Evolutionary conservation across 768 basidiomycete species (phyloP), one percentile per base, ranked within the genome.

Genomic region (Hemileccinum impolitum): DNA sequence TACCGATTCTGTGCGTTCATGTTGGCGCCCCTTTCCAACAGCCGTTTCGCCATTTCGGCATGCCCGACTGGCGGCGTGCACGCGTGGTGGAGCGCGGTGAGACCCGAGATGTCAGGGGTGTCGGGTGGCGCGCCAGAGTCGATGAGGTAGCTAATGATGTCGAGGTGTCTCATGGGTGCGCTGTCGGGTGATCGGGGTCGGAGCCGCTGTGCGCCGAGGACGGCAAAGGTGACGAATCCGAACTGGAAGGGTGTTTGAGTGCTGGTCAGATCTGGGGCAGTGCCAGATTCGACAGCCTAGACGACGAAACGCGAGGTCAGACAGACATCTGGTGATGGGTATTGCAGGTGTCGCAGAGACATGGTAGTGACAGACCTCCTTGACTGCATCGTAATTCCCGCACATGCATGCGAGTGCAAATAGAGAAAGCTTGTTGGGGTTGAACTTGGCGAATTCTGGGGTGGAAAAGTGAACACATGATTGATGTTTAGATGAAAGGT

Each of bases 81-180:
- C 0, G 69, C 65, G 56, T 80, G 79, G 40, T 76, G 72, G 4
- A 81, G 69, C 1, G 81, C 75, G 1, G 77, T 81, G 61, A 67
- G 67, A 4, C 77, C 77, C 10, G 62, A 68, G 38, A 82, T 72
- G 48, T 81, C 81, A 2, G 63, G 61, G 1, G 69, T 18, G 43
- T 79, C 67, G 4, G 69, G 59, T 3, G 76, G 66, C 0, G 72
- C 65, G 12, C 78, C 78, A 0, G 59, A 51, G 0, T 68, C 58
- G 34, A 81, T 63, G 19, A 83, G 71, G 41, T 66, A 70, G 32
- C 63, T 57, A 44, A 81, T 63, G 13, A 70, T 61, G 6, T 71
- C 73, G 15, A 58, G 35, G 49, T 75, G 67, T 39, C 61, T 55
- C 32, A 63, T 45, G 3, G 48, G 52, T 8, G 13, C 9, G 15